Conservation (phyloP, 768 basidiomycete species). For the Tephrocybe sp. region DNA sequence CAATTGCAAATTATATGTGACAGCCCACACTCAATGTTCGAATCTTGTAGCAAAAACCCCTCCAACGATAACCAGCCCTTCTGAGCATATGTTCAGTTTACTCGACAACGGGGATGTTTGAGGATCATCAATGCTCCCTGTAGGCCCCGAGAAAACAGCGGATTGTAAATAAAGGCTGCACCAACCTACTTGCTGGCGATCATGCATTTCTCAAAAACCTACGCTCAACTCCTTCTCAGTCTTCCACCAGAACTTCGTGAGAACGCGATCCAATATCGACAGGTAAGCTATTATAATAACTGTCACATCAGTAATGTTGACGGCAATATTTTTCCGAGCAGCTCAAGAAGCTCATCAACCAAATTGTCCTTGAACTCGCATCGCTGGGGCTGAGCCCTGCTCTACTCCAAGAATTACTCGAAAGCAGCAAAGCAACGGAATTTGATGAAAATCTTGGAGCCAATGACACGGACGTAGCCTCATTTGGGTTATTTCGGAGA, state of each 20-base stretch:
- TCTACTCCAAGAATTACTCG: conserved; percentile 42
- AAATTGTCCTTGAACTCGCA: conserved; percentile 74
- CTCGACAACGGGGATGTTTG: too few relatives aligned
- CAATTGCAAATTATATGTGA: too few relatives aligned
- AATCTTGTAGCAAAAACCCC: too few relatives aligned
- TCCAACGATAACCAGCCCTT: too few relatives aligned
- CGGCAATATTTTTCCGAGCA: conserved; percentile 26
- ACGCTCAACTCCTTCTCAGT: conserved; percentile 54
- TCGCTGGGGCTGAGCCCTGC: conserved; percentile 59
- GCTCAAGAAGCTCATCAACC: conserved; percentile 90
- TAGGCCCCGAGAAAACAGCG: too few relatives aligned
- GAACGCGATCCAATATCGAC: conserved; percentile 82
- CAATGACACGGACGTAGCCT: too few relatives aligned
- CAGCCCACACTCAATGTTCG: too few relatives aligned
- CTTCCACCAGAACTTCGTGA: conserved; percentile 77
- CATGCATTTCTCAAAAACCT: conserved; percentile 79
- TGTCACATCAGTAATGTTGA: neutral
- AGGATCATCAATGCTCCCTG: too few relatives aligned
- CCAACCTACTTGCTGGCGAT: neutral
- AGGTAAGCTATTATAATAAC: conserved; percentile 38
- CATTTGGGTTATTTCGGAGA: neutral
- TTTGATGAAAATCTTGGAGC: conserved; percentile 21
- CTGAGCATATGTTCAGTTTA: too few relatives aligned
- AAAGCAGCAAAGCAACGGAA: conserved; percentile 11
- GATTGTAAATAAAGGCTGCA: too few relatives aligned